phyloP scores from a whole-genome alignment of 495 filamentous ascomycete species.

The Poronia punctata region DNA sequence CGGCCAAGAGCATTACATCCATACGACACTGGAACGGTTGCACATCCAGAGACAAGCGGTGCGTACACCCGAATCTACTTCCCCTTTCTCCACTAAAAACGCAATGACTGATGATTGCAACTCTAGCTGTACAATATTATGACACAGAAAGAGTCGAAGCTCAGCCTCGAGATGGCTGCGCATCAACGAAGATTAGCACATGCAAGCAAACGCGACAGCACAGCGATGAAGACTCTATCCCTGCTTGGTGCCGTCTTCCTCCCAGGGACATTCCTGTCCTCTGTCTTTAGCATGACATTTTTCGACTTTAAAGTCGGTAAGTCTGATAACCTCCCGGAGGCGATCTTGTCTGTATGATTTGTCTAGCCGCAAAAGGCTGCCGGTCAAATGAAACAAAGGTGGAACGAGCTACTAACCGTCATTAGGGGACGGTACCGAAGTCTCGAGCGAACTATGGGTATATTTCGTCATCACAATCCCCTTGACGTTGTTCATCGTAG shows the following conservation, averaged over 20 bases:
- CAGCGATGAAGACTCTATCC: slow-evolving; percentile 50
- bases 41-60: slow-evolving; percentile 49
- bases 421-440: slow-evolving; percentile 12
- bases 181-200: slow-evolving; percentile 50
- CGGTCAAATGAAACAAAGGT: no score
- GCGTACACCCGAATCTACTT: slow-evolving; percentile 13
- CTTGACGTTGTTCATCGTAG: slow-evolving; percentile 38
- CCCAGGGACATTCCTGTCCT: slow-evolving; percentile 47
- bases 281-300: slow-evolving; percentile 51
- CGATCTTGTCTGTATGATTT: background rate
- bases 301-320: slow-evolving; percentile 43
- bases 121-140: slow-evolving; percentile 50
- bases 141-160: slow-evolving; percentile 50
- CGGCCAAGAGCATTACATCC: slow-evolving; percentile 50
- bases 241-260: slow-evolving; percentile 51
- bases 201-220: slow-evolving; percentile 47
- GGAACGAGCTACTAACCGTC: slow-evolving; percentile 4
- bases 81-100: background rate
- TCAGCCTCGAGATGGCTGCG: slow-evolving; percentile 50
- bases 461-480: slow-evolving; percentile 50
- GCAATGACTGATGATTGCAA: slow-evolving; percentile 4
- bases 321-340: slow-evolving; percentile 2
- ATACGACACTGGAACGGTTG: slow-evolving; percentile 46
- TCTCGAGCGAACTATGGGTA: slow-evolving; percentile 44
- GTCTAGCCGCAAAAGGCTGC: no score